Evolutionary conservation across 2,329 filamentous ascomycete genomes (phyloP).

Genomic region (Cryphonectria radicalis): DNA sequence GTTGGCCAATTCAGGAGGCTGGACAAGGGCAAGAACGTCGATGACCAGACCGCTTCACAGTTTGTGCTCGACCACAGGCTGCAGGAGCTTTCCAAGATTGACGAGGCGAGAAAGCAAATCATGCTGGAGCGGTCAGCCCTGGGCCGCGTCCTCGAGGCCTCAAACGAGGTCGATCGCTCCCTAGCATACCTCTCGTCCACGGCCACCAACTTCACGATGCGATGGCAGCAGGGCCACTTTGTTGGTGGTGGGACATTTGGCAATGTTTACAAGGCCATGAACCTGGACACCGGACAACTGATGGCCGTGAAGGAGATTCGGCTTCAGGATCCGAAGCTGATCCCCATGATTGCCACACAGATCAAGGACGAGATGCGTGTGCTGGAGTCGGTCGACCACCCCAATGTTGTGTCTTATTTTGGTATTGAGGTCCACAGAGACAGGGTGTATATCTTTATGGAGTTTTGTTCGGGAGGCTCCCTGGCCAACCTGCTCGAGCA

Average conservation of each 20-base stretch:
- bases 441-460: slow-evolving; percentile 99
- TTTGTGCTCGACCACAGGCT: slow-evolving; percentile 78
- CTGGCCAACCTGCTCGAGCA: slow-evolving; percentile 89
- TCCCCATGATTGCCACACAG: slow-evolving; percentile 89
- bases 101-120: slow-evolving; percentile 76
- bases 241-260: slow-evolving; percentile 97
- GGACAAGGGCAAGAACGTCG: slow-evolving; percentile 72
- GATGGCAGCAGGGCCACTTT: slow-evolving; percentile 99
- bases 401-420: slow-evolving; percentile 96
- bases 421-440: slow-evolving; percentile 98
- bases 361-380: slow-evolving; percentile 98
- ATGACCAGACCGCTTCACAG: slow-evolving; percentile 83
- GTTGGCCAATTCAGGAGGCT: slow-evolving; percentile 76
- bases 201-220: slow-evolving; percentile 90
- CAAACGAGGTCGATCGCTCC: slow-evolving; percentile 93
- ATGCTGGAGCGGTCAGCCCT: slow-evolving; percentile 85
- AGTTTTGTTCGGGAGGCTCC: slow-evolving; percentile 95
- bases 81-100: slow-evolving; percentile 73
- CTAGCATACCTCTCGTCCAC: slow-evolving; percentile 92
- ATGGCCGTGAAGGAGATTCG: slow-evolving; percentile 99
- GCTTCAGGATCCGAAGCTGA: slow-evolving; percentile 92
- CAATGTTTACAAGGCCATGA: slow-evolving; percentile 96
- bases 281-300: slow-evolving; percentile 90
- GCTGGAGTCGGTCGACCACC: slow-evolving; percentile 91
- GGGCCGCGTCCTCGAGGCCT: slow-evolving; percentile 89